Base-by-base conservation (phyloP, 768 basidiomycete genomes). In the Gautieria morchelliformis region DNA sequence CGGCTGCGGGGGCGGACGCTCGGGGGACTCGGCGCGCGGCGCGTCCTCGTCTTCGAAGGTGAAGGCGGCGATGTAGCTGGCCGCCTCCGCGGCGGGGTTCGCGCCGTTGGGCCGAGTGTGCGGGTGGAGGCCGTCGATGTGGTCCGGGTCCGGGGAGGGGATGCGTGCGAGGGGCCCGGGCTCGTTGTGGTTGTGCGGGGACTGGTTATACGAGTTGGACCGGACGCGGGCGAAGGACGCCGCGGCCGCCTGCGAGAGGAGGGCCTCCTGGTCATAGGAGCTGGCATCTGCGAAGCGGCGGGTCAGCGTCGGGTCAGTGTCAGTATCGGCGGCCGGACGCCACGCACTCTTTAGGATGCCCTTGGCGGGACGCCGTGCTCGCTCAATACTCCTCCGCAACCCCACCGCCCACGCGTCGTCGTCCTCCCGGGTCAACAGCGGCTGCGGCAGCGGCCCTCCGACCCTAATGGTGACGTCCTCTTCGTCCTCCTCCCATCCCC, bases 271-370 rank as follows among this genome's bases (percentile, higher is more conserved):
- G 61, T 76, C 77, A 67, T 89, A 92, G 22, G 71, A 75, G 0
- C 75, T 77, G 10, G 88, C 86, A 67, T 84, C 89, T 90, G 66
- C 1, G 24, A 48, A 52, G 22, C 11, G 54, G 58, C 32, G 60
- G 20, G 22, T 52, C 14, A 44, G 41, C 19, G 37, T 7, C 37
- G 20, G 27, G 37, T 7, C 37, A 24, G 27, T 32, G 19, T 61
- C 56, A 20, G 53, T 56, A n/a, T n/a, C n/a, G 32, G 40, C 47
- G 48, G 63, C 47, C 62, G 22, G 47, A 37, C 51, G 20, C 9
- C 39, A 80, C 85, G 68, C 70, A 90, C 90, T 70, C 75, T 97
- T 99, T 60, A 99, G 72, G 58, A 99, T 97, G 20, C 95, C 92
- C 69, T 78, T 89, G 30, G 82, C 72, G 3, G 91, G 93, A 61